These are phyloP conservation scores for Hanseniaspora clermontiae DNA, from an alignment of 805 yeast genomes.

Conservation along the genomic window DNA sequence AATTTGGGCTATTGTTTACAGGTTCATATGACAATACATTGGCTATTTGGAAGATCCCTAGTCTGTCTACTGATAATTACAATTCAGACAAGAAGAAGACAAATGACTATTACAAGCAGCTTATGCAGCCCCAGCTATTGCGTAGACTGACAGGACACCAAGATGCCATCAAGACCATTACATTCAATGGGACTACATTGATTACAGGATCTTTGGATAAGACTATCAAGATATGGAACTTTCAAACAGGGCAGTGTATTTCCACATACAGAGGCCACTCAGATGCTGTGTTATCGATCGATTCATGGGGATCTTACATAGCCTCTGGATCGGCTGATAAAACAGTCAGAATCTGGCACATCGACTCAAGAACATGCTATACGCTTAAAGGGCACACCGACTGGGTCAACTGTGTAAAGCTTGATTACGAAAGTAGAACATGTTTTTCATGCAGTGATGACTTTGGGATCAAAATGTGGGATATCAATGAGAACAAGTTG, in stretches of 20 bases:
- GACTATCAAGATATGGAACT: conserved; percentile 91
- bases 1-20: conserved; percentile 66
- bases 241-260: conserved; percentile 84
- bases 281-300: conserved; percentile 74
- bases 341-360: conserved; percentile 93
- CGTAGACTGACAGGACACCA: conserved; percentile 79
- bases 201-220: conserved; percentile 87
- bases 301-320: conserved; percentile 64
- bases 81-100: not conserved
- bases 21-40: conserved; percentile 87
- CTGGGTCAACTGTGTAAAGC: conserved; percentile 81
- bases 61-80: not conserved
- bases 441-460: conserved; percentile 86
- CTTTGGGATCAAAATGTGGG: conserved; percentile 91
- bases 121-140: conserved; percentile 48
- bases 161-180: conserved; percentile 73
- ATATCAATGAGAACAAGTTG: conserved; percentile 66
- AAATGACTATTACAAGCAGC: not conserved
- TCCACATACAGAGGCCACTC: conserved; percentile 90
- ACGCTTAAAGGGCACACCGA: conserved; percentile 88
- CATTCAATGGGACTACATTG: conserved; percentile 76
- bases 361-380: conserved; percentile 81
- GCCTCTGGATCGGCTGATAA: conserved; percentile 90
- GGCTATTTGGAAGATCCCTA: conserved; percentile 73
- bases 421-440: conserved; percentile 66